Evolutionary conservation across 73 alveolate species (phyloP).

Genomic region (Stentor coeruleus): DNA sequence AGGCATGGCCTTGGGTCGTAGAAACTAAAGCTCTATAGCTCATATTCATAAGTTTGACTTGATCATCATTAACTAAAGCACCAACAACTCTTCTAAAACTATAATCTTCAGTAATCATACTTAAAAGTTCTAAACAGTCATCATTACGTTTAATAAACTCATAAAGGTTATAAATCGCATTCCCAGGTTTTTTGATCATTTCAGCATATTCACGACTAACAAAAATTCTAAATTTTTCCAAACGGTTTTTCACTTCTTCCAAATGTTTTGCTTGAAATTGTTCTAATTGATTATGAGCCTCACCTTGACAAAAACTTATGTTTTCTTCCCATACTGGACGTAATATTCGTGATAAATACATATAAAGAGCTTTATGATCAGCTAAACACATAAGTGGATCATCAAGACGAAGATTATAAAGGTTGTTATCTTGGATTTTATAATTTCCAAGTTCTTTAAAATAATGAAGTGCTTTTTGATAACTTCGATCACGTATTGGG

Average conservation of each 20-base stretch:
- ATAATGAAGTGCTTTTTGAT: background rate
- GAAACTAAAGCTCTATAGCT: background rate
- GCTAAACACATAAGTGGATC: slow-evolving; percentile 15
- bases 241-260: background rate
- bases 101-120: background rate
- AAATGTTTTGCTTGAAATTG: slow-evolving; percentile 1
- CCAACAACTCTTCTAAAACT: background rate
- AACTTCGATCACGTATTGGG: background rate
- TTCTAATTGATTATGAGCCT: background rate
- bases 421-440: background rate
- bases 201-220: background rate
- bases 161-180: background rate
- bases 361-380: background rate
- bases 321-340: slow-evolving; percentile 22
- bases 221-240: background rate
- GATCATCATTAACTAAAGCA: background rate
- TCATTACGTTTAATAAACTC: background rate
- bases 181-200: background rate
- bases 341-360: background rate
- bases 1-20: background rate
- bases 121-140: background rate
- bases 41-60: background rate
- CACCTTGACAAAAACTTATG: slow-evolving; percentile 7
- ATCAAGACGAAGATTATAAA: background rate
- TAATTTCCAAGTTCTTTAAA: slow-evolving; percentile 7